Evolutionary conservation across 2,329 filamentous ascomycete genomes (phyloP), one percentile per base, ranked within the genome.

Genomic region (Claviceps citrina): DNA sequence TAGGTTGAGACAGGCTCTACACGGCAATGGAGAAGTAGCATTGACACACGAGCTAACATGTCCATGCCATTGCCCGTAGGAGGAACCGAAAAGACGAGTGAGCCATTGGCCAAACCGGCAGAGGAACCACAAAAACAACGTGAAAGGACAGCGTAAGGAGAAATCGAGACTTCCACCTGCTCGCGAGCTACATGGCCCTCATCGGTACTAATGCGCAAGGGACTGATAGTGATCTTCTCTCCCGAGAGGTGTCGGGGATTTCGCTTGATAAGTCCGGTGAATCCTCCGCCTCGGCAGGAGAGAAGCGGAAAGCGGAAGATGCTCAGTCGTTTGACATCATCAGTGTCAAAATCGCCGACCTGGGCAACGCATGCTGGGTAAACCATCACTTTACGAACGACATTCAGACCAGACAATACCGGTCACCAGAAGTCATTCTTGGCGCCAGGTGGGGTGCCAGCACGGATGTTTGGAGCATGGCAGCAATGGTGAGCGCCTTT

Each of bases 391-490:
- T 98, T 63, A 98, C 91, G 55, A 95, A 98, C 57, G 91, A 98
- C 58, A 98, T 98, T 53, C 91, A 98, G 60, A 98, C 91, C 7
- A 74, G 91, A 54, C 91, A 98, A 63, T 98, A 98, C 61, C 74
- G 91, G 42, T 96, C 91, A 1, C 91, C 91, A 1, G 91, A 98
- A 62, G 91, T 98, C 42, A 96, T 98, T 44, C 67, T 98, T 16
- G 91, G 91, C 30, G 78, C 86, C 3, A 96, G 96, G 67, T 98
- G 91, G 91, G 91, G 91, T 49, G 91, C 91, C n/a, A 96, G 89
- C 57, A 96, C 91, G 2, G 91, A 98, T 62, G 84, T 96, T 7
- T 98, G 91, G 91, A 96, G 89, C 63, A 98, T 98, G 91, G 87
- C 91, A 43, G 84, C 84, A 50, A 98, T 98, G 91, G 91, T 96